Percentiles rank a stretch among this genome's conserved stretches.
Evolutionary conservation across 139 green algal species (phyloP).

Genomic region (Chlamydomonas incerta): DNA sequence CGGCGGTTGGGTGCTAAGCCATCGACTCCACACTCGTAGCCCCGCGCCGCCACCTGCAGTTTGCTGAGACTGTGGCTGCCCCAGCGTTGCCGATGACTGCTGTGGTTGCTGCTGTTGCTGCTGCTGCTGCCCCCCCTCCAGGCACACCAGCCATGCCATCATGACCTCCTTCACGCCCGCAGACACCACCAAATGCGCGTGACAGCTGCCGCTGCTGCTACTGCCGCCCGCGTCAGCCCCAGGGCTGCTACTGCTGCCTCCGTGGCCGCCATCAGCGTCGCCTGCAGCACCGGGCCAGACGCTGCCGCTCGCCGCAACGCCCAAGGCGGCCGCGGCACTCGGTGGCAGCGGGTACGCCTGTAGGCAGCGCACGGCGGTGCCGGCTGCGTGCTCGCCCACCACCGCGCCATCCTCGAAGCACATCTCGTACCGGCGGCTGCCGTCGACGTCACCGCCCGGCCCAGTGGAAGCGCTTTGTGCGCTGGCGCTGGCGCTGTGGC

Average conservation of each 20-base stretch:
- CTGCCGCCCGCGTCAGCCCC: too few species aligned
- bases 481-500: too few species aligned
- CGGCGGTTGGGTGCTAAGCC: slow-evolving; percentile 21
- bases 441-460: neutral
- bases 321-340: neutral
- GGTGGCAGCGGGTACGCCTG: neutral
- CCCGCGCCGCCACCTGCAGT: neutral
- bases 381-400: slow-evolving; percentile 29
- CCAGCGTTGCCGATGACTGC: too few species aligned
- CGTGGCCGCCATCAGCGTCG: too few species aligned
- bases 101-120: too few species aligned
- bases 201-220: too few species aligned
- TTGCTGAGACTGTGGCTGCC: too few species aligned
- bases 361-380: slow-evolving; percentile 33
- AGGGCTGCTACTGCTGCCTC: neutral
- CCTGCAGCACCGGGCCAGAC: too few species aligned
- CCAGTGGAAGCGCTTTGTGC: too few species aligned
- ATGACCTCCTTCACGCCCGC: slow-evolving; percentile 40
- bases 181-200: slow-evolving; percentile 28
- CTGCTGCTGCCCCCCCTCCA: neutral
- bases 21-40: neutral
- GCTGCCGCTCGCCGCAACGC: neutral
- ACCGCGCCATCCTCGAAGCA: neutral
- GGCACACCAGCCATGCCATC: slow-evolving; percentile 30
- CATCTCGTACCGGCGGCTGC: neutral